Evolutionary conservation across 1,284 basidiomycete species (phyloP), one percentile per base, ranked within the genome.

Genomic region (Leccinum ponderosum): DNA sequence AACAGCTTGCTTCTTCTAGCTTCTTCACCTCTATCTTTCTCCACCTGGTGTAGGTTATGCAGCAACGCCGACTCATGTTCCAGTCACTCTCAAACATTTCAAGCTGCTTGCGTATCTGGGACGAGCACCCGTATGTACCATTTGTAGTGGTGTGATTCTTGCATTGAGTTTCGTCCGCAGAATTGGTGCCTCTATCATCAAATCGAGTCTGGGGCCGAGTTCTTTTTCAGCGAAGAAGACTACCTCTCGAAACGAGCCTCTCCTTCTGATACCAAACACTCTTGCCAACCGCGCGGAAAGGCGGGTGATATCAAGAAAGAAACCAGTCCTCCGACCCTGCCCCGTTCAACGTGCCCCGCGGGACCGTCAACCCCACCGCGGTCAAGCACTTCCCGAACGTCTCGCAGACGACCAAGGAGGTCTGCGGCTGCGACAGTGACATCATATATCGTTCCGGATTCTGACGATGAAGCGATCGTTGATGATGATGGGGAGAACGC

Each of bases 31-130:
- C 47, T 87, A 81, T 65, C 69, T 84, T 52, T 69, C 71, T 17
- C 68, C 67, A 8, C 64, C 73, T 12, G 76, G 75, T 54, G 67
- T 64, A 42, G 69, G 63, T 39, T 71, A 66, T 44, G 56, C 64
- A 56, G 54, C 69, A 15, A 47, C 64, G 20, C 66, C 67, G 52
- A 64, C 65, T 8, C 82, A 78, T 59, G 85, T 90, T 27, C 89
- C 89, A n/a, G 70, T 90, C 33, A 91, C 89, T 6, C 73, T 91
- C 54, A 86, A 87, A 67, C 88, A 90, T 66, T 91, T 91, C 75
- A 82, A 86, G 70, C 69, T 88, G 20, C 78, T 91, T n/a, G 89
- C 89, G 2, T 81, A 80, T 51, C 74, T 90, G 27, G 87, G 85
- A 33, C 79, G 78, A 64, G 73, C 78, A 56, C 83, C 85, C 14